Base-by-base conservation (phyloP, 441 rosid genomes). In the Bocquillonia castaneifolia region DNA sequence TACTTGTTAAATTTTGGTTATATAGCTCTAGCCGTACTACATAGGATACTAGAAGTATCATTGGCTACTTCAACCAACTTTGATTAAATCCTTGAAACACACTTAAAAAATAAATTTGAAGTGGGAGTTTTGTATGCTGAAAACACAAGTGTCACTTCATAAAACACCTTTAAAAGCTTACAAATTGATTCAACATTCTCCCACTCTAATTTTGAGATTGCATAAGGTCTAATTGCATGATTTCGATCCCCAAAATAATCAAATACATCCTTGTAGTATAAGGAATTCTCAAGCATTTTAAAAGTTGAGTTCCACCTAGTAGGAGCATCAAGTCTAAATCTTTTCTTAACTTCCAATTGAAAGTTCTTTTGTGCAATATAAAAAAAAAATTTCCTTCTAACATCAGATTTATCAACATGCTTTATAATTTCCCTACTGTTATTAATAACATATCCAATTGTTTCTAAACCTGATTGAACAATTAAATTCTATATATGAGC, bases 401-500 rank as follows among this genome's bases (percentile, higher is more conserved):
- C 18, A 1, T 22, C 3, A 5, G 47, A 59, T 23, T 0, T 36
- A 20, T 59, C 22, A 36, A 59, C 3, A n/a, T 22, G 37, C 39
- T 36, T 37, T 0, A 59, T 59, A 5, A 59, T 36, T 14, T 59
- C 47, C n/a, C 47, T 22, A 36, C 17, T 36, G 2, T 36, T 59
- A n/a, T n/a, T 12, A n/a, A 59, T 13, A 59, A 20, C 10, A 34
- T 10, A 44, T 3, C 10, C 13, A 36, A 59, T 59, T 0, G 2
- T 10, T 9, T 36, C 29, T 12, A 59, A 36, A 36, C 29, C 23
- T 8, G 63, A 37, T 59, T 59, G 29, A 25, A 59, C 18, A 20
- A 59, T 37, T 7, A 59, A 40, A 22, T 59, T 59, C 9, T 36
- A 17, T 20, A 59, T 59, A 59, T 59, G 47, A n/a, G 47, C 47